A percentile compares a stretch with the other conserved stretches of the same genome.
Evolutionary conservation across 2,329 filamentous ascomycete genomes (phyloP).

Genomic region (Trichoderma cornu-damae): DNA sequence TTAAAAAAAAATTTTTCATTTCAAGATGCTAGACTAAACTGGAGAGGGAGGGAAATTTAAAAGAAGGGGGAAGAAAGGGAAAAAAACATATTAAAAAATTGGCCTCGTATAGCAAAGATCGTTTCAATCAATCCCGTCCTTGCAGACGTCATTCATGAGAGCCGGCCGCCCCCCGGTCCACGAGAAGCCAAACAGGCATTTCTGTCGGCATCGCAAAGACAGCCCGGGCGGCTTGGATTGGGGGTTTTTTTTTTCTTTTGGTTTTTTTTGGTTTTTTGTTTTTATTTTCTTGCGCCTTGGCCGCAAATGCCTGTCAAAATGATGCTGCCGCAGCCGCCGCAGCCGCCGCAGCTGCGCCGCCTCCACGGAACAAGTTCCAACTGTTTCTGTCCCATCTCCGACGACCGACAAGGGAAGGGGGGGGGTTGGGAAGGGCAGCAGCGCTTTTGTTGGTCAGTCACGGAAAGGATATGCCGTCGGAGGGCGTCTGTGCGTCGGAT

Average conservation of each 20-base stretch:
- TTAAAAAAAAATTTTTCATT: background rate
- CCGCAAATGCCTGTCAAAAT: too few relatives aligned
- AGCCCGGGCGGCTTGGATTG: too few relatives aligned
- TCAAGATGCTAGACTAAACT: too few relatives aligned
- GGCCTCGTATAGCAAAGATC: background rate
- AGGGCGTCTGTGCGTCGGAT: slow-evolving; percentile 1
- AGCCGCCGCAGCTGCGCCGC: slow-evolving; percentile 10
- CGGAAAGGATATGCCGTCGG: slow-evolving; percentile 12
- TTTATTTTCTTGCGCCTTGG: too few relatives aligned
- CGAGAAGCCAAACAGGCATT: background rate
- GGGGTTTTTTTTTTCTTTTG: too few relatives aligned
- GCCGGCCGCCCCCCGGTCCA: background rate
- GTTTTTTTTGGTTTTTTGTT: too few relatives aligned
- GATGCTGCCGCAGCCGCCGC: too few relatives aligned
- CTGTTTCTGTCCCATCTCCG: background rate
- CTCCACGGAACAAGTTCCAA: slow-evolving; percentile 2
- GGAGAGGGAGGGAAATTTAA: too few relatives aligned
- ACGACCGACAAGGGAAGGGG: background rate
- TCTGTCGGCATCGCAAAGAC: background rate
- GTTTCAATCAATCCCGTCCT: background rate
- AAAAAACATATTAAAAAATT: background rate
- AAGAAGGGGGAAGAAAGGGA: background rate
- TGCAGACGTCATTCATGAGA: background rate
- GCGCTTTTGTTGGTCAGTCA: background rate
- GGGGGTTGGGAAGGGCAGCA: too few relatives aligned